Evolutionary conservation across 1,284 basidiomycete species (phyloP), one percentile per base, ranked within the genome.

Genomic region (Megacollybia platyphylla): DNA sequence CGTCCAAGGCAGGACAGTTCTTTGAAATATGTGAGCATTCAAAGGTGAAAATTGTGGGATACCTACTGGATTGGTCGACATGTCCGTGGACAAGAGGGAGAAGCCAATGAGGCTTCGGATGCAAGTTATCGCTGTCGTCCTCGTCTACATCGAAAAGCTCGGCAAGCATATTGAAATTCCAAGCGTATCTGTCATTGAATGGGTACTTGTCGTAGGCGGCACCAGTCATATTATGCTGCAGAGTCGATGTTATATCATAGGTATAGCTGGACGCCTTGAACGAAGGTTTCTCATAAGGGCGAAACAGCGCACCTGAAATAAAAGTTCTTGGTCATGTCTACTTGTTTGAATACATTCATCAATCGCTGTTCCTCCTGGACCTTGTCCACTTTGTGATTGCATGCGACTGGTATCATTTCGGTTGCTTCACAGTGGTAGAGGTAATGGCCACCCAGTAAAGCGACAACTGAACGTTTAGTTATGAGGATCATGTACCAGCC

Each of bases 251-350:
- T 26, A 98, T 66, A 59, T 98, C 96, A 62, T 98, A 98, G 0
- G 94, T 93, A 58, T 96, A 91, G 50, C 92, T 93, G 51, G 28
- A 39, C 31, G 30, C 5, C 29, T 10, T 53, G 48, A 50, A 15
- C 28, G 20, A 13, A 20, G 20, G 20, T 38, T 31, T 20, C 29
- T 13, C 32, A n/a, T 37, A 10, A 26, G 3, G 15, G 52, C 27
- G 29, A 42, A 15, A 43, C 15, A 15, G 15, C 57, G 41, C 52
- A 94, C 88, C 89, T 93, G 61, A 98, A 98, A 65, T 98, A 99
- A 59, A 98, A 98, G 63, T 98, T 97, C 67, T 98, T 97, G 39
- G 87, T 87, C 67, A 98, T 77, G 54, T 99, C 96, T 3, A 98
- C 93, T 59, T 94, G 90, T 57, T 91, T 92, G 68, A 98, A 99